Evolutionary conservation across 2,329 filamentous ascomycete genomes (phyloP).

Genomic region (Mycosphaerella arachidis): DNA sequence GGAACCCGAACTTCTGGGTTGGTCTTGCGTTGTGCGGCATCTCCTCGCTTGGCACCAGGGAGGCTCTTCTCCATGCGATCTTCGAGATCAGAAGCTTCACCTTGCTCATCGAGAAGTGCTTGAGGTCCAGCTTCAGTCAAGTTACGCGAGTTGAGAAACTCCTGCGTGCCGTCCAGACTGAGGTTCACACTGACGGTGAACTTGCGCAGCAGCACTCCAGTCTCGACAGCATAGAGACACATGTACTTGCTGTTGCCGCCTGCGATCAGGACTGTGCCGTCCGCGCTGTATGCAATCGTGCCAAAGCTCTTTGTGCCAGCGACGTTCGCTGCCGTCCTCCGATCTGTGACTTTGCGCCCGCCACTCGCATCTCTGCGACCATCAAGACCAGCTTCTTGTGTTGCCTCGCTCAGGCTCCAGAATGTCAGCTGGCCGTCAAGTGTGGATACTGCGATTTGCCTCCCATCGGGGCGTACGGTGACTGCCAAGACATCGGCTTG

Average conservation of each 20-base stretch:
- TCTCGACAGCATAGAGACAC: constrained; percentile 90
- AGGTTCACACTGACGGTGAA: constrained; percentile 94
- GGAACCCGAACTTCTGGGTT: constrained; percentile 80
- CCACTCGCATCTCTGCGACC: constrained; percentile 89
- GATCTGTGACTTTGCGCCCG: constrained; percentile 81
- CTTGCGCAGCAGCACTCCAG: constrained; percentile 87
- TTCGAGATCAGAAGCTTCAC: constrained; percentile 84
- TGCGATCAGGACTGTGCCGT: constrained; percentile 84
- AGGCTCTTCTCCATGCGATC: constrained; percentile 73
- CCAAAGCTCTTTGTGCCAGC: constrained; percentile 86
- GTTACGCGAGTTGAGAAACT: constrained; percentile 88
- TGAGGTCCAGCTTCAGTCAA: constrained; percentile 85
- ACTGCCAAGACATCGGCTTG: constrained; percentile 87
- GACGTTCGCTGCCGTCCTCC: constrained; percentile 84
- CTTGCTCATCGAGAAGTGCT: constrained; percentile 80
- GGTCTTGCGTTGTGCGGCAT: constrained; percentile 72
- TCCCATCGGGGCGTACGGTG: constrained; percentile 81
- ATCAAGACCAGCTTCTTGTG: constrained; percentile 81
- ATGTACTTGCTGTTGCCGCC: constrained; percentile 98
- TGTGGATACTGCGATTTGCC: constrained; percentile 86
- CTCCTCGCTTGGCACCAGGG: constrained; percentile 82
- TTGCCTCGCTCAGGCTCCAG: constrained; percentile 85
- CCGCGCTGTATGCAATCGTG: constrained; percentile 83
- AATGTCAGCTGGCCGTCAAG: constrained; percentile 92
- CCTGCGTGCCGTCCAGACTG: constrained; percentile 92